Evolutionary conservation across 768 basidiomycete genomes (phyloP).

Genomic region (Coprinopsis sp.): DNA sequence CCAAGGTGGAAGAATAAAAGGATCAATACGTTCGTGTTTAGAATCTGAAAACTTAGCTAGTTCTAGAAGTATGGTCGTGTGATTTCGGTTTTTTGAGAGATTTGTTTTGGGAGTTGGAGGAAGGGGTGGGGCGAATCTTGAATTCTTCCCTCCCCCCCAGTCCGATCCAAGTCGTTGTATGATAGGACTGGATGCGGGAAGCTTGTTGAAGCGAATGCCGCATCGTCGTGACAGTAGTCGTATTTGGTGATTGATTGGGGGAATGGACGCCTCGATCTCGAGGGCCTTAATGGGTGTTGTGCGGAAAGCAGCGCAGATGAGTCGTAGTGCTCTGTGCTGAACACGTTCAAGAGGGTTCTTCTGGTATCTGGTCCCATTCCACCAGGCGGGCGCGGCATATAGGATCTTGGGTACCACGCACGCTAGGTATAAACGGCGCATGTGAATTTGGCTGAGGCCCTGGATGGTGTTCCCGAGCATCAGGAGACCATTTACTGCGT

Average conservation of each 20-base stretch:
- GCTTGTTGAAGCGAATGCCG: slow-evolving; percentile 23
- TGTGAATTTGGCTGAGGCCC: slow-evolving; percentile 26
- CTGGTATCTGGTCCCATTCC: slow-evolving; percentile 22
- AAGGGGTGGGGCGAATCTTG: slow-evolving; percentile 14
- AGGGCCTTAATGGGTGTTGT: slow-evolving; percentile 28
- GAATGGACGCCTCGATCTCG: slow-evolving; percentile 28
- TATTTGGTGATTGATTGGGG: slow-evolving; percentile 21
- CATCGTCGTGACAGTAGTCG: slow-evolving; percentile 7
- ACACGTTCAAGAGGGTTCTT: slow-evolving; percentile 19
- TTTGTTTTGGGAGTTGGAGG: too few relatives aligned
- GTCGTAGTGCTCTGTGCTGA: slow-evolving; percentile 23
- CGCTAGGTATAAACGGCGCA: slow-evolving; percentile 22
- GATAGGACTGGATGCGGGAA: slow-evolving; percentile 14
- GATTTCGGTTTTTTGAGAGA: slow-evolving; percentile 14
- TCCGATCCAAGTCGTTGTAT: slow-evolving; percentile 15
- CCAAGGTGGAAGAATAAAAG: slow-evolving; percentile 20
- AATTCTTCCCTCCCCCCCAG: slow-evolving; percentile 12
- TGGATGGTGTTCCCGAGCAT: slow-evolving; percentile 33
- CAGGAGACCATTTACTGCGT: slow-evolving; percentile 18
- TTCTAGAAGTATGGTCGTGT: slow-evolving; percentile 6
- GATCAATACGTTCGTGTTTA: slow-evolving; percentile 15
- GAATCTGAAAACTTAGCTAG: slow-evolving; percentile 12
- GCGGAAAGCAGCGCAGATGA: slow-evolving; percentile 29
- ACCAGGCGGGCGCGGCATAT: slow-evolving; percentile 31
- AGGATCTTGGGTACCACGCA: slow-evolving; percentile 29